Conservation (phyloP, 345 rosid genomes). For the Citrus trifoliata region DNA sequence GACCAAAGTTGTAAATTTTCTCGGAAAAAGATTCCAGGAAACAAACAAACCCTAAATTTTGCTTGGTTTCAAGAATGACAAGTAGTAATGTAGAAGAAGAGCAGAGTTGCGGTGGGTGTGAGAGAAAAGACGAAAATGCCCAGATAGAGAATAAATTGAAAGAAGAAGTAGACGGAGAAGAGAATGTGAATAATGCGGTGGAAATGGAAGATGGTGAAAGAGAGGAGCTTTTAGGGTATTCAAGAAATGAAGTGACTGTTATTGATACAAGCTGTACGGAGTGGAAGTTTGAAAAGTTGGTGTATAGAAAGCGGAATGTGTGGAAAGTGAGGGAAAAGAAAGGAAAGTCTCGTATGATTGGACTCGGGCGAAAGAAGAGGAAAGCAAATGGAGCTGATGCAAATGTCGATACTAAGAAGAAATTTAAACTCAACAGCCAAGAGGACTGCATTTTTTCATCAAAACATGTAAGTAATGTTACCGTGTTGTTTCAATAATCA, state of each 20-base stretch:
- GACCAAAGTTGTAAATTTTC: constrained; percentile 13
- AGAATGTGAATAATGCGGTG: constrained; percentile 6
- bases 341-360: constrained; percentile 47
- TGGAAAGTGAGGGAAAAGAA: constrained; percentile 91
- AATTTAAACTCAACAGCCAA: constrained; percentile 36
- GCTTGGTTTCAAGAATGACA: constrained; percentile 21
- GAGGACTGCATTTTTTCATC: constrained; percentile 7
- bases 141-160: constrained; percentile 21
- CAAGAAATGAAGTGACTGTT: constrained; percentile 92
- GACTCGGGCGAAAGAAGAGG: constrained; percentile 60
- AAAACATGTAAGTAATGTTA: constrained; percentile 26
- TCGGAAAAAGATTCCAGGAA: constrained; percentile 59
- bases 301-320: constrained; percentile 64
- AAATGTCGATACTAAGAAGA: constrained; percentile 37
- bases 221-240: constrained; percentile 63
- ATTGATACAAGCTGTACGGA: constrained; percentile 75
- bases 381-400: constrained; percentile 38
- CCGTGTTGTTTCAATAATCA: background rate
- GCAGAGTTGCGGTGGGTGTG: constrained; percentile 11
- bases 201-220: constrained; percentile 25
- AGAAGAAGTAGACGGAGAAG: constrained; percentile 18
- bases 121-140: constrained; percentile 23
- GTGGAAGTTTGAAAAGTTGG: constrained; percentile 89
- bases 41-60: constrained; percentile 75
- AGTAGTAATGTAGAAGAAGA: constrained; percentile 20